Base-by-base conservation (phyloP, 768 basidiomycete species). In the Pulveroboletus sp. region DNA sequence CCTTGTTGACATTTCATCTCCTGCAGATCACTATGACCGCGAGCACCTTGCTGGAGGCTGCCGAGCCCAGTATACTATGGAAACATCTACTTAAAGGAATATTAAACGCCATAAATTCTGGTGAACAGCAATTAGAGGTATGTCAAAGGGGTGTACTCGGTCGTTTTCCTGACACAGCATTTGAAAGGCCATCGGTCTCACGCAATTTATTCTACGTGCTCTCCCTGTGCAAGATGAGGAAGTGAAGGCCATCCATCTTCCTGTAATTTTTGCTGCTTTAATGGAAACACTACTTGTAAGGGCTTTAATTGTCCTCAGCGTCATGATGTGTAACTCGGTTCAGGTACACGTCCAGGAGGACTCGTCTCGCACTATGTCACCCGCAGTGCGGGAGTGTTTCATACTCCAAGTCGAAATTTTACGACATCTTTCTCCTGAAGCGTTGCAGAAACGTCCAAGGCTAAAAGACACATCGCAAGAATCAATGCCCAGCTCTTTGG, bases 61-160 rank as follows among this genome's bases (percentile, higher is more conserved):
- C 88, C 14, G 97, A 99, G 51, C 97, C 94, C 3, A 80, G 81
- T 45, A 73, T 92, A 36, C 73, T 93, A 5, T 99, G 95, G 95
- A 86, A 82, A 56, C 78, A 84, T 39, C 60, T 99, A 0, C 75
- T 90, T 44, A 59, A 67, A 34, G 66, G 75, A 7, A 69, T 86
- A n/a, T 72, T 86, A 51, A 55, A 70, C 2, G 82, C 86, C 48
- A 67, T 90, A 14, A 63, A 62, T 3, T 75, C 74, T 5, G 69
- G 74, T 48, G 73, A 68, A 24, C 60, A 56, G 3, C 56, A 64
- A 8, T 61, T 69, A 25, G 83, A 87, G 74, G 87, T 84, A 56
- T 25, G 67, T 49, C 33, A 47, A 14, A 27, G 16, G 14, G 9
- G n/a, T 41, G 24, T 11, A 21, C 33, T 49, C n/a, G 25, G 11